phyloP scores from a whole-genome alignment of 2,329 filamentous ascomycete genomes.

The Penicillium concentricum region DNA sequence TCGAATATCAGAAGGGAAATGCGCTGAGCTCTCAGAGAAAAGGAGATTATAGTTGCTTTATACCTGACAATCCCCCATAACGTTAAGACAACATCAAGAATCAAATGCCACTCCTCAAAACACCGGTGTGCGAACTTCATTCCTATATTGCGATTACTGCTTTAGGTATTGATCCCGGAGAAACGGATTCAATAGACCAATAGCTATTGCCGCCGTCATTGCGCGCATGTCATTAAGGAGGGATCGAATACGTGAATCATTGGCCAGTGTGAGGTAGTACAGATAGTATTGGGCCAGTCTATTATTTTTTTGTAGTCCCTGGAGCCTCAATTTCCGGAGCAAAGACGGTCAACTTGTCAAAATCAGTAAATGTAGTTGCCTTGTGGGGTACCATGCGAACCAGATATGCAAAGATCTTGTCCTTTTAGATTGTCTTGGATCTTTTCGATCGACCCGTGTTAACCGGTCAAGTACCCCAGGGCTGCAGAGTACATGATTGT shows the following conservation, averaged over 20 bases:
- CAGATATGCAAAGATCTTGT: not conserved
- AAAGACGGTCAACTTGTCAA: not conserved
- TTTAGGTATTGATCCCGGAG: not conserved
- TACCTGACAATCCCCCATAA: not conserved
- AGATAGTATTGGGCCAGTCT: not conserved
- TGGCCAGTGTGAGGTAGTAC: not conserved
- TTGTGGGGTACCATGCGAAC: conserved; percentile 1
- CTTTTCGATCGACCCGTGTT: not conserved
- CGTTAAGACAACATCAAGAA: not conserved
- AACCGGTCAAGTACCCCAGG: not conserved
- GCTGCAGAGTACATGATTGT: not conserved
- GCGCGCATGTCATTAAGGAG: not conserved
- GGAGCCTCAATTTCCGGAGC: conserved; percentile 1
- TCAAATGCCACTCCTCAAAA: not conserved
- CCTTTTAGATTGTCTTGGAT: conserved; percentile 1
- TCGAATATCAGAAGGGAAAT: not conserved
- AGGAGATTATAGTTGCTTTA: not conserved
- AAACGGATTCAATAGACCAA: not conserved
- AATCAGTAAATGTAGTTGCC: not conserved
- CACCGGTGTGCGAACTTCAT: not conserved
- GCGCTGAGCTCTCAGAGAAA: not conserved
- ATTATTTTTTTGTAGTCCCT: not conserved
- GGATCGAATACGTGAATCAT: not conserved
- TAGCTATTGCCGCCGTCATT: not conserved
- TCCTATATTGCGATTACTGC: not conserved